A percentile compares a stretch with the other conserved stretches of the same genome.
Evolutionary conservation across 2,329 filamentous ascomycete genomes (phyloP).

Genomic region (Fusarium foetens): DNA sequence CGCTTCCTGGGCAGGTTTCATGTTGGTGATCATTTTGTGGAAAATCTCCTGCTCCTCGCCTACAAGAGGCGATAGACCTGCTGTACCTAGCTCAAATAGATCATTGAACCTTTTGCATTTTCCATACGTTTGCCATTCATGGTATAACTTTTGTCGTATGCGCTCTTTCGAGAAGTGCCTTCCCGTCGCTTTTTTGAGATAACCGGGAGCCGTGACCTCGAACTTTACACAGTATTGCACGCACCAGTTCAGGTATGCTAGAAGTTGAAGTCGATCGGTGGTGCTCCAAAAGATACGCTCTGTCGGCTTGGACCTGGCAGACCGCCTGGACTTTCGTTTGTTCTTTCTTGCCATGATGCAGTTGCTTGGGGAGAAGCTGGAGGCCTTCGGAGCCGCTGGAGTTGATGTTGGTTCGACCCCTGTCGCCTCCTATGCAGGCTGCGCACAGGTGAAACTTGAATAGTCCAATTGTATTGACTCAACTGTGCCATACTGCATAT

Average conservation of each 20-base stretch:
- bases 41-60: rapidly evolving
- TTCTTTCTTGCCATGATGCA: neutral
- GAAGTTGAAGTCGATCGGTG: neutral
- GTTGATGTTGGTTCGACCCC: neutral
- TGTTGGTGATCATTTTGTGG: rapidly evolving
- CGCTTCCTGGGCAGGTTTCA: rapidly evolving
- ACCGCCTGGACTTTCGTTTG: neutral
- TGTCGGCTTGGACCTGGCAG: neutral
- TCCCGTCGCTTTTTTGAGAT: neutral
- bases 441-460: neutral
- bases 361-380: rapidly evolving
- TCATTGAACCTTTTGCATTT: neutral
- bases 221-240: neutral
- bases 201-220: neutral
- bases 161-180: neutral
- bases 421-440: neutral
- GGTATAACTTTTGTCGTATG: neutral
- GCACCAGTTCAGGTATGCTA: conserved; percentile 3
- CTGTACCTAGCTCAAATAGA: neutral
- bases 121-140: rapidly evolving
- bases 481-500: rapidly evolving
- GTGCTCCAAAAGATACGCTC: rapidly evolving
- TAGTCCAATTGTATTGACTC: neutral
- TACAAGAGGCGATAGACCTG: rapidly evolving
- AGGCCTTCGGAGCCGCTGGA: rapidly evolving